These are phyloP conservation scores for Backusella morwellensis DNA, from an alignment of 192 early-diverging fungal genomes.

Conservation along the genomic window DNA sequence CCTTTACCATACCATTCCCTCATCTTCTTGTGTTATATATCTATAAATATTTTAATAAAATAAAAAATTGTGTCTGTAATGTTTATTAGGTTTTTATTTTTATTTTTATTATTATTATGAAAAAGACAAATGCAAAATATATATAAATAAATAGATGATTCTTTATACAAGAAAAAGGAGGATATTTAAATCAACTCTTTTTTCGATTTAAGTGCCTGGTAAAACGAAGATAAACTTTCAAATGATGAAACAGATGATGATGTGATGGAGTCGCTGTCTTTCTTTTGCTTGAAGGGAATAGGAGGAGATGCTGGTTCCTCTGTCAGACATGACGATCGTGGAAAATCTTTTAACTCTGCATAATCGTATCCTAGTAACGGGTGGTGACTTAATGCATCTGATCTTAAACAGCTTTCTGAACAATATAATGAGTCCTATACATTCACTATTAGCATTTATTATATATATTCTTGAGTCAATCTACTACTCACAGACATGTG, in stretches of 20 bases:
- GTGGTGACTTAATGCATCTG: constrained; percentile 32
- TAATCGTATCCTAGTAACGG: constrained; percentile 38
- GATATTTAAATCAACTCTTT: neutral
- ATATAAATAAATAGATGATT: neutral
- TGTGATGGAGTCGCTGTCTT: neutral
- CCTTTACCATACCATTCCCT: neutral
- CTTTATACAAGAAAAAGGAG: neutral
- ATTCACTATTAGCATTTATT: neutral
- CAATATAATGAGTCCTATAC: constrained; percentile 38
- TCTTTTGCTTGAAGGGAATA: constrained; percentile 2
- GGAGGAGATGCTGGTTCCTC: neutral
- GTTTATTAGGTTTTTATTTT: neutral
- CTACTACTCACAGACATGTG: constrained; percentile 30
- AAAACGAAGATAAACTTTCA: constrained; percentile 1
- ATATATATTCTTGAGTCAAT: neutral
- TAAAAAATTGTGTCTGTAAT: neutral
- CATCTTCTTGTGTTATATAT: neutral
- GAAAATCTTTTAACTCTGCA: constrained; percentile 36
- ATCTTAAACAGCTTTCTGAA: constrained; percentile 28
- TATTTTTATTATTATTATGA: neutral
- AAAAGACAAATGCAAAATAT: constrained; percentile 4
- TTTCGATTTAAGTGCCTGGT: neutral
- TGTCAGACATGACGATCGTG: constrained; percentile 23
- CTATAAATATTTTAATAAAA: neutral
- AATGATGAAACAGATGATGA: constrained; percentile 3